Evolutionary conservation across 306 rosid genomes (phyloP).

Genomic region (Dryas drummondii): DNA sequence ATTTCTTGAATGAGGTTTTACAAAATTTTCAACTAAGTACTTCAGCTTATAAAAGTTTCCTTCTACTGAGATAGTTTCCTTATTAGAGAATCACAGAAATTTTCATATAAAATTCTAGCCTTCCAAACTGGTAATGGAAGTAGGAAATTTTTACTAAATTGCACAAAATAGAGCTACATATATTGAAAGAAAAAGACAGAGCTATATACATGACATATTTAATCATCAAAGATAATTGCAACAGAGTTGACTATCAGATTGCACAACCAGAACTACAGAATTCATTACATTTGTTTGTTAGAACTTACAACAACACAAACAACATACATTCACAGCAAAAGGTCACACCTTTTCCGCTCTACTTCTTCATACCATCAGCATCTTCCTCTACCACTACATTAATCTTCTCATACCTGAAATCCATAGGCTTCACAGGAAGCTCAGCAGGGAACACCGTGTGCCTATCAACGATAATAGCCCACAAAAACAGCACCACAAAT

Average conservation of each 20-base stretch:
- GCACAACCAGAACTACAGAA: background rate
- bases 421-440: constrained; percentile 32
- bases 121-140: too few species aligned
- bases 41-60: background rate
- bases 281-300: background rate
- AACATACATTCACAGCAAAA: constrained; percentile 6
- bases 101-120: too few species aligned
- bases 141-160: background rate
- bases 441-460: constrained; percentile 27
- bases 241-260: constrained; percentile 1
- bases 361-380: constrained; percentile 6
- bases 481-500: constrained; percentile 51
- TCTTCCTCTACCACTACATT: constrained; percentile 59
- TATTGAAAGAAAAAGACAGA: background rate
- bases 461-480: constrained; percentile 48
- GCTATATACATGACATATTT: background rate
- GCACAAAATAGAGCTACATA: constrained; percentile 1
- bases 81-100: too few species aligned
- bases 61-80: too few species aligned
- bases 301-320: background rate
- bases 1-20: background rate
- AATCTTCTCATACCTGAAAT: constrained; percentile 62
- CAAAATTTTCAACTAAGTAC: background rate
- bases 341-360: constrained; percentile 10
- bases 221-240: constrained; percentile 10